These are phyloP conservation scores for Nannizzia gypsea DNA, from an alignment of 2,329 filamentous ascomycete genomes.

Conservation along the genomic window DNA sequence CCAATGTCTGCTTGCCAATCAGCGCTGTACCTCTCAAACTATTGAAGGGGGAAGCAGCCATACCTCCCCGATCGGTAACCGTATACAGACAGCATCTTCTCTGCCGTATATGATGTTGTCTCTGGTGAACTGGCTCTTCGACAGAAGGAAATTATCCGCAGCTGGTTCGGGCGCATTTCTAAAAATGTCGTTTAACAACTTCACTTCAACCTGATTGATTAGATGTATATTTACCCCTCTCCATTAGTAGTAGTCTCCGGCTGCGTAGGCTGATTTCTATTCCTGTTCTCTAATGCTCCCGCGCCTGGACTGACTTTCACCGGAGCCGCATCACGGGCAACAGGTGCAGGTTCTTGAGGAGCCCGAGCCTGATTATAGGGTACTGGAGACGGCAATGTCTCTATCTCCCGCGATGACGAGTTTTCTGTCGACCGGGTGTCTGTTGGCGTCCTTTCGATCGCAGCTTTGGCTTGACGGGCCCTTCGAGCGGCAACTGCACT, in stretches of 20 bases:
- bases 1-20: conserved; percentile 26
- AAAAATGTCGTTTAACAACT: not conserved
- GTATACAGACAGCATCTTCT: conserved; percentile 28
- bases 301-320: too few species aligned
- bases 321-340: not conserved
- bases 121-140: conserved; percentile 28
- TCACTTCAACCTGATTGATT: not conserved
- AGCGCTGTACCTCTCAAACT: conserved; percentile 16
- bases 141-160: conserved; percentile 30
- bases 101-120: conserved; percentile 29
- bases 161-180: not conserved
- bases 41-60: not conserved
- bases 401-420: conserved; percentile 27
- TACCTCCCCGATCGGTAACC: conserved; percentile 32
- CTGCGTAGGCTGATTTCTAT: not conserved
- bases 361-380: not conserved
- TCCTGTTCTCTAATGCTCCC: conserved; percentile 4
- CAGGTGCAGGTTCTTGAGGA: not conserved
- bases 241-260: not conserved
- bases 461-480: conserved; percentile 23
- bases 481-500: conserved; percentile 35
- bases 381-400: conserved; percentile 19
- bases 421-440: conserved; percentile 19
- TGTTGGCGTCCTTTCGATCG: conserved; percentile 16
- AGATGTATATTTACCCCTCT: not conserved